Conservation (phyloP, 108 stramenopile species). For the Fistulifera pelliculosa region DNA sequence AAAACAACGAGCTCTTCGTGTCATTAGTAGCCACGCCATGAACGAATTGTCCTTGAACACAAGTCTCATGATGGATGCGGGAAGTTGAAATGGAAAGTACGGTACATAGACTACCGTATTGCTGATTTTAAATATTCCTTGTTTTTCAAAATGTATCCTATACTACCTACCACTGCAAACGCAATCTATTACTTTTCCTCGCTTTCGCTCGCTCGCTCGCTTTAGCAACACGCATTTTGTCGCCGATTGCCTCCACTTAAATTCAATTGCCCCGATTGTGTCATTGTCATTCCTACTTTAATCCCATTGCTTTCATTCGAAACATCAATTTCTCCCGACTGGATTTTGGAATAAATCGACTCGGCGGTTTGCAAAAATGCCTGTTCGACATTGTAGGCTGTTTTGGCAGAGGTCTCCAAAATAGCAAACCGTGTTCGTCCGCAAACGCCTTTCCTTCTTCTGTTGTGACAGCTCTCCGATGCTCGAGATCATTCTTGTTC, state of each 20-base stretch:
- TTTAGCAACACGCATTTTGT: slow-evolving; percentile 23
- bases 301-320: slow-evolving; percentile 95
- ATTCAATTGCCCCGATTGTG: no score
- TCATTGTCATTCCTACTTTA: slow-evolving; percentile 86
- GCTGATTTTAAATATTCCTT: no score
- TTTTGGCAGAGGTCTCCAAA: slow-evolving; percentile 98
- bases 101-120: no score
- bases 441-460: slow-evolving; percentile 94
- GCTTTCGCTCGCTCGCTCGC: neutral
- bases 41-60: slow-evolving; percentile 4
- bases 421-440: slow-evolving; percentile 93
- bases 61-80: neutral
- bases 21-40: slow-evolving; percentile 74
- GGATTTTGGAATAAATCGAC: slow-evolving; percentile 95
- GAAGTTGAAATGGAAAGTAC: no score
- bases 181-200: neutral
- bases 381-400: slow-evolving; percentile 93
- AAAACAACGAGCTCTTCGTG: slow-evolving; percentile 60
- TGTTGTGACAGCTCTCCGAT: slow-evolving; percentile 79
- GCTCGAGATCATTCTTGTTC: slow-evolving; percentile 94
- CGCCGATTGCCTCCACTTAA: slow-evolving; percentile 30
- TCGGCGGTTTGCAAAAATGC: slow-evolving; percentile 98
- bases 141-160: no score
- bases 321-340: slow-evolving; percentile 93
- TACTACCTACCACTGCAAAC: no score